Evolutionary conservation across 768 basidiomycete species (phyloP), one percentile per base, ranked within the genome.

Genomic region (Artomyces pyxidatus): DNA sequence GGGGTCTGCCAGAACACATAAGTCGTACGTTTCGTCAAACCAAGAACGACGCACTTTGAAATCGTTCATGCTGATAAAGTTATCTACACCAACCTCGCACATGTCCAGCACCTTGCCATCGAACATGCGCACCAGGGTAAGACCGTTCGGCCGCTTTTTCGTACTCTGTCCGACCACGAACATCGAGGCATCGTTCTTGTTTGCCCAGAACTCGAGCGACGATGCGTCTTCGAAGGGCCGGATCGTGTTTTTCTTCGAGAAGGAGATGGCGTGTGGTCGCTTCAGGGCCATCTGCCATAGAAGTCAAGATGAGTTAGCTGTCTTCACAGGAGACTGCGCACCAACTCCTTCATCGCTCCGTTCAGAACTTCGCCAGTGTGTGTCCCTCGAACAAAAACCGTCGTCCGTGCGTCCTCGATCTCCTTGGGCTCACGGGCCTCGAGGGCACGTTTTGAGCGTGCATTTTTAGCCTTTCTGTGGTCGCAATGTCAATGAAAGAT

Each of bases 131-230:
- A 83, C 87, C 59, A 97, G 80, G 0, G 85, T 81, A 53, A 99
- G 65, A 22, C 87, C 83, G 58, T 97, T 75, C 7, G 95, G 96
- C 45, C 93, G 73, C 63, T 99, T 99, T 69, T 99, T 99, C 23
- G 84, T 89, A 59, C 85, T 90, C 59, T 93, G 85, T 1, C 92
- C 96, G 28, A 96, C 69, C 11, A 95, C 68, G 61, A 97, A 96
- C 62, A 98, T 71, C 2, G 84, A 84, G 3, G 93, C 92, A 58
- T 98, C 96, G 67, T 98, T 98, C 69, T 98, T 99, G 11, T 71
- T 61, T 1, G 85, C 73, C 90, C 93, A 99, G 65, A 98, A 98
- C 56, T 89, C 90, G 27, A 99, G 72, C 1, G 91, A 90, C 1
- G 82, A 68, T 19, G 76, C 62, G 49, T 88, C 75, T 58, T 98